Evolutionary conservation across 2,329 filamentous ascomycete species (phyloP), one percentile per base, ranked within the genome.

Genomic region (Beauveria asiatica): DNA sequence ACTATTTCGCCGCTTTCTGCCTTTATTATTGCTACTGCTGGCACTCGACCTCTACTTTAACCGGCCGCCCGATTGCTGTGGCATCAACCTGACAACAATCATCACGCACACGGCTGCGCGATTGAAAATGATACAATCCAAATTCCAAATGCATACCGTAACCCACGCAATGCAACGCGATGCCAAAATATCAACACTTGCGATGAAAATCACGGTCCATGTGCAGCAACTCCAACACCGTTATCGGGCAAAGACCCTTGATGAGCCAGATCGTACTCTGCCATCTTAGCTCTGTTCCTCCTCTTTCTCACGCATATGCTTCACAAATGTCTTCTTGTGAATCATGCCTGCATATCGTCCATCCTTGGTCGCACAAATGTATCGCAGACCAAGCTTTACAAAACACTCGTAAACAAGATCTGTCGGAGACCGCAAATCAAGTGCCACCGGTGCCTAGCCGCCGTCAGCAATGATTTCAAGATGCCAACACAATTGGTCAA

Each of bases 321-420:
- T 92, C 62, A 96, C 93, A 76, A 99, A 97, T 4, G 86, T 87
- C 78, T 99, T 99, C 78, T 97, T 97, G 74, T 99, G 94, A 55
- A 96, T 91, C 80, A 99, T 83, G 63, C 94, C 94, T 2, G 89
- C 89, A 74, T 90, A 99, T 63, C 84, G 85, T 25, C 94, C 94
- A 65, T 96, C 86, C 59, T 83, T 83, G 27, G 94, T 77, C 5
- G 97, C 92, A 70, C 94, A 97, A 54, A 99, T 88, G 73, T 96
- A 97, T 63, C 94, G 81, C 65, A 99, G 74, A 1, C 94, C 94
- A 9, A 99, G 79, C 74, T 99, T 99, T 55, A 90, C 89, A 72
- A 97, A 99, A 68, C 92, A 93, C 71, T 99, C 94, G 68, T 96
- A 97, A 4, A 97, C 94, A 44, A 99, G 76, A 70, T 97, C 92